phyloP scores from a whole-genome alignment of 2,329 filamentous ascomycete species.

The Shiraia sp. region DNA sequence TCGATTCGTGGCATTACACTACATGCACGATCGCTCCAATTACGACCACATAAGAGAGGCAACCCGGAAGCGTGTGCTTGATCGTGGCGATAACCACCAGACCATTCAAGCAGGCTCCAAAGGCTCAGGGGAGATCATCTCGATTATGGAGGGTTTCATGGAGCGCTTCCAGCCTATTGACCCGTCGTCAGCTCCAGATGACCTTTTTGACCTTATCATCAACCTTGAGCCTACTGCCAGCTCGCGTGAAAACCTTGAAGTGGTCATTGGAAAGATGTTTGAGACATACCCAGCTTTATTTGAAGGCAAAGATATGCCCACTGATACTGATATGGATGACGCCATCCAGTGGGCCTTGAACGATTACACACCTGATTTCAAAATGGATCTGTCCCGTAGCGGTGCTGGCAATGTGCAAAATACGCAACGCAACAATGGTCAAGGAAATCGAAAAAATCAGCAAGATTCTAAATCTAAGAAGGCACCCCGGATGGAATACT shows the following conservation, averaged over 20 bases:
- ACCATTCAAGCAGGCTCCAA: conserved; percentile 88
- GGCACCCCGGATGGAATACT: conserved; percentile 63
- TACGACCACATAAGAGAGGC: conserved; percentile 73
- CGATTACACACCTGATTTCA: conserved; percentile 75
- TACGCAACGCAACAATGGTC: conserved; percentile 33
- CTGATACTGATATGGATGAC: conserved; percentile 72
- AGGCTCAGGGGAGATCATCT: conserved; percentile 72
- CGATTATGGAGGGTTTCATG: conserved; percentile 95
- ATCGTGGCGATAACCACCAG: conserved; percentile 93
- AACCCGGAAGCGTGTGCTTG: conserved; percentile 77
- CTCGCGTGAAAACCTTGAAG: conserved; percentile 87
- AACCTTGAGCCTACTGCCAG: conserved; percentile 76
- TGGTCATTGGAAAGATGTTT: conserved; percentile 71
- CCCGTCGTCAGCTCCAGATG: conserved; percentile 69
- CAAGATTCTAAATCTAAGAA: conserved; percentile 53
- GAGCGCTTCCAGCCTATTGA: conserved; percentile 80
- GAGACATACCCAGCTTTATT: conserved; percentile 78
- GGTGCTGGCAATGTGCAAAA: conserved; percentile 39
- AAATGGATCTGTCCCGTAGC: conserved; percentile 70
- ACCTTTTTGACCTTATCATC: conserved; percentile 81
- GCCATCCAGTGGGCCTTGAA: conserved; percentile 77
- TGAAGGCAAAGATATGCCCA: conserved; percentile 63
- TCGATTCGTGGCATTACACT: conserved; percentile 83
- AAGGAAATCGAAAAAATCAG: conserved; percentile 19
- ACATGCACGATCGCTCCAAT: conserved; percentile 71